A percentile compares a stretch with the other conserved stretches of the same genome.
These are phyloP conservation scores for Ulota crispa DNA, from an alignment of 225 moss, liverwort and hornwort genomes.

Conservation along the genomic window DNA sequence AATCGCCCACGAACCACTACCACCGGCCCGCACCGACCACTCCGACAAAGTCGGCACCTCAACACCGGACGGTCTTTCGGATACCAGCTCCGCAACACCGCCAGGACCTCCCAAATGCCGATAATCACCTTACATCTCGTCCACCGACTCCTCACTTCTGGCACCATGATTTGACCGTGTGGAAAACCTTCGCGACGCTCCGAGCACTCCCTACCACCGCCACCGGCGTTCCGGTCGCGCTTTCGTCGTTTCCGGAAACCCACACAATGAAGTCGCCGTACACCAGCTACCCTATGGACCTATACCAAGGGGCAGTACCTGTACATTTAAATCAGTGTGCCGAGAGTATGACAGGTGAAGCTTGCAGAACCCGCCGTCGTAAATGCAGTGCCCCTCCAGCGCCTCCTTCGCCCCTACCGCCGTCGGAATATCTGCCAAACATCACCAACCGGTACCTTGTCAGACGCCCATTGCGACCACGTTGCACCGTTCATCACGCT, in stretches of 20 bases:
- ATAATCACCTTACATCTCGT: background rate
- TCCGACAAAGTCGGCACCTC: constrained; percentile 24
- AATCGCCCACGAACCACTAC: constrained; percentile 21
- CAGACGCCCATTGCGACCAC: background rate
- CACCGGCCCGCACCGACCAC: constrained; percentile 27
- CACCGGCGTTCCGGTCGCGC: constrained; percentile 5
- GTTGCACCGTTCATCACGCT: background rate
- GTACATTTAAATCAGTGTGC: constrained; percentile 99
- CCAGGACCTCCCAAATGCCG: background rate
- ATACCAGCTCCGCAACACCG: background rate
- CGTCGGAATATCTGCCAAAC: constrained; percentile 80
- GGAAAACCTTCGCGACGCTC: constrained; percentile 19
- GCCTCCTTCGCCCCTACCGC: constrained; percentile 99
- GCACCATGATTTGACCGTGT: constrained; percentile 49
- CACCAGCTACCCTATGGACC: constrained; percentile 66
- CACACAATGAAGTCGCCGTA: constrained; percentile 60
- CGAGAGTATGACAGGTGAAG: constrained; percentile 99
- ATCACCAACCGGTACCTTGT: background rate
- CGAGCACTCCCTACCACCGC: background rate
- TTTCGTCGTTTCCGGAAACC: constrained; percentile 7
- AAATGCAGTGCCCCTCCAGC: constrained; percentile 98
- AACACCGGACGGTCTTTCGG: background rate
- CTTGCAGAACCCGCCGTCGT: constrained; percentile 99
- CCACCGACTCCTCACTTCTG: constrained; percentile 42
- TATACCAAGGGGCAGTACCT: constrained; percentile 98